Conservation (phyloP, 306 rosid species). For the Delonix regia region DNA sequence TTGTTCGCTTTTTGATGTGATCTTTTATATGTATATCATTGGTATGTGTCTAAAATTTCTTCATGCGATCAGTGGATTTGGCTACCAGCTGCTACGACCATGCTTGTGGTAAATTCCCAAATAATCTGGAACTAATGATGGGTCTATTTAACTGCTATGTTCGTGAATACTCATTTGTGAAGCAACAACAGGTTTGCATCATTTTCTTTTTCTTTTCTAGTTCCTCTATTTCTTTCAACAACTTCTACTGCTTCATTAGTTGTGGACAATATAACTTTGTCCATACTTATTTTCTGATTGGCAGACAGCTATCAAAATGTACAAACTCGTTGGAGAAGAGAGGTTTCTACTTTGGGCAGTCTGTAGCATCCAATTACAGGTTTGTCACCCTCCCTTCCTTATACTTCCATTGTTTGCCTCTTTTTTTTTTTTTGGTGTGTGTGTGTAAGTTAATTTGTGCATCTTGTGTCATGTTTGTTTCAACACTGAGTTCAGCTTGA, state of each 20-base stretch:
- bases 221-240: neutral
- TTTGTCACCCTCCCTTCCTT: conserved; percentile 38
- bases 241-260: neutral
- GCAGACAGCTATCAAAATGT: conserved; percentile 99
- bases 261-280: neutral
- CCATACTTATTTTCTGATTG: conserved; percentile 33
- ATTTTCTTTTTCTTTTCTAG: neutral
- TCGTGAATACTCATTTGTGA: conserved; percentile 94
- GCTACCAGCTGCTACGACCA: conserved; percentile 88
- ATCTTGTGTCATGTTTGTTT: conserved; percentile 17
- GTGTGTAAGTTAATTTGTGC: conserved; percentile 14
- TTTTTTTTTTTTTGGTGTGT: too few species aligned
- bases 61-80: conserved; percentile 72
- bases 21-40: conserved; percentile 23
- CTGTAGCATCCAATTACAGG: conserved; percentile 99
- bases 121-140: conserved; percentile 77
- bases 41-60: conserved; percentile 36
- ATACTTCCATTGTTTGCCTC: conserved; percentile 1
- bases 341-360: conserved; percentile 96
- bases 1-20: conserved; percentile 18
- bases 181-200: conserved; percentile 91
- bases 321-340: conserved; percentile 92
- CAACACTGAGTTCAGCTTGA: neutral
- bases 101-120: conserved; percentile 85
- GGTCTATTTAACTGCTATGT: conserved; percentile 97